Conservation (phyloP, 2,329 filamentous ascomycete species). For the Acarospora socialis region DNA sequence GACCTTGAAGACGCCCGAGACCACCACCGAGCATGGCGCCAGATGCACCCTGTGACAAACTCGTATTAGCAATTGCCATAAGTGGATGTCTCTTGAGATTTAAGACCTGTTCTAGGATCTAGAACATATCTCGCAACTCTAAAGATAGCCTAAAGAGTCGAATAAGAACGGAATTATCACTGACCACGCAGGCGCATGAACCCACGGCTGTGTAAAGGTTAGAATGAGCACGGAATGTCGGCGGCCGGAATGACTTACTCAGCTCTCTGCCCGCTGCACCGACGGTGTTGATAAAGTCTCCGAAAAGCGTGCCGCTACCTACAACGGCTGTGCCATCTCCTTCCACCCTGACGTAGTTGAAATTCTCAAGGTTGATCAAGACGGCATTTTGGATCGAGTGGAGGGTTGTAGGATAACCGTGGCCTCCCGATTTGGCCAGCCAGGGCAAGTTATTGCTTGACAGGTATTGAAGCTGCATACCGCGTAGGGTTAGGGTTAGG, state of each 20-base stretch:
- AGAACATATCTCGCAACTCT: no score
- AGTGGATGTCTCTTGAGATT: no score
- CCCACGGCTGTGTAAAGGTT: slow-evolving; percentile 6
- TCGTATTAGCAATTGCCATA: no score
- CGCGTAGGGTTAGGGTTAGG: no score
- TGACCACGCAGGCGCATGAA: slow-evolving; percentile 9
- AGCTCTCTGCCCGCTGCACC: slow-evolving; percentile 1
- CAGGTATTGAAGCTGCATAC: slow-evolving; percentile 7
- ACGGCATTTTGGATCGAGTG: slow-evolving; percentile 7
- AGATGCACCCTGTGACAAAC: no score
- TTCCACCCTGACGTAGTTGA: slow-evolving; percentile 5
- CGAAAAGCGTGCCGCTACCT: slow-evolving; percentile 4
- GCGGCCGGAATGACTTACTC: background rate
- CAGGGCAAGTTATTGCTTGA: slow-evolving; percentile 2
- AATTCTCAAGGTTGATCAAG: slow-evolving; percentile 11
- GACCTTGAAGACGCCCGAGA: slow-evolving; percentile 9
- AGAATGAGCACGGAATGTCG: background rate
- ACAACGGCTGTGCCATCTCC: slow-evolving; percentile 1
- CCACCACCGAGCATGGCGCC: slow-evolving; percentile 10
- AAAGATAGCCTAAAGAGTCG: no score
- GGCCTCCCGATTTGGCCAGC: slow-evolving; percentile 7
- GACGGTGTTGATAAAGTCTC: background rate
- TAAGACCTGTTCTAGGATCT: no score
- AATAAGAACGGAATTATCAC: no score
- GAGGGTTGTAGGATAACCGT: slow-evolving; percentile 7